Conservation (phyloP, 148 eudicot genomes). For the Camellia lanceoleosa region DNA sequence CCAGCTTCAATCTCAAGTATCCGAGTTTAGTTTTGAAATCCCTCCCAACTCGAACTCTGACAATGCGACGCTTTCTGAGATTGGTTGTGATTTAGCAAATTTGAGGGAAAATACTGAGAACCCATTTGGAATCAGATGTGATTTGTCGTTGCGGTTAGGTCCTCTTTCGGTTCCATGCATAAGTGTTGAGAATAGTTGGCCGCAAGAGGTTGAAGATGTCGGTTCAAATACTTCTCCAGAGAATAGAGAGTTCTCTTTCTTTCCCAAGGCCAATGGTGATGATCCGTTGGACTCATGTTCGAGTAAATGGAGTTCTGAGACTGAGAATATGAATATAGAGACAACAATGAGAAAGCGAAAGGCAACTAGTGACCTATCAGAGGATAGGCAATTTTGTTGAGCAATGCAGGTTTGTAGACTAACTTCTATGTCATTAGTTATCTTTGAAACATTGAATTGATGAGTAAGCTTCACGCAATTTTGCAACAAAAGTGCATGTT, state of each 20-base stretch:
- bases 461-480: no score
- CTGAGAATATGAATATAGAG: slow-evolving; percentile 14
- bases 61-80: not conserved
- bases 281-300: slow-evolving; percentile 1
- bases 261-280: not conserved
- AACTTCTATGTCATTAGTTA: not conserved
- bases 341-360: slow-evolving; percentile 16
- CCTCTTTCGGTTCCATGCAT: slow-evolving; percentile 19
- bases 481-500: not conserved
- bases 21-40: slow-evolving; percentile 1
- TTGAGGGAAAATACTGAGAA: slow-evolving; percentile 8
- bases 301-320: slow-evolving; percentile 1
- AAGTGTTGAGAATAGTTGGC: slow-evolving; percentile 17
- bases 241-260: slow-evolving; percentile 17
- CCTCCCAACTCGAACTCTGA: slow-evolving; percentile 14
- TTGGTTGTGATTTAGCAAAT: not conserved
- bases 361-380: not conserved
- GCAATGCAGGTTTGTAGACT: slow-evolving; percentile 1
- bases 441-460: not conserved
- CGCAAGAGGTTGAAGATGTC: slow-evolving; percentile 18
- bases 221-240: not conserved
- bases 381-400: slow-evolving; percentile 15
- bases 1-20: slow-evolving; percentile 17
- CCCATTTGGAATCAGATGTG: slow-evolving; percentile 33
- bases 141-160: slow-evolving; percentile 61